Percentiles rank a stretch among this genome's conserved stretches.
Conservation (phyloP, 768 basidiomycete species). For the Psilocybe cubensis region DNA sequence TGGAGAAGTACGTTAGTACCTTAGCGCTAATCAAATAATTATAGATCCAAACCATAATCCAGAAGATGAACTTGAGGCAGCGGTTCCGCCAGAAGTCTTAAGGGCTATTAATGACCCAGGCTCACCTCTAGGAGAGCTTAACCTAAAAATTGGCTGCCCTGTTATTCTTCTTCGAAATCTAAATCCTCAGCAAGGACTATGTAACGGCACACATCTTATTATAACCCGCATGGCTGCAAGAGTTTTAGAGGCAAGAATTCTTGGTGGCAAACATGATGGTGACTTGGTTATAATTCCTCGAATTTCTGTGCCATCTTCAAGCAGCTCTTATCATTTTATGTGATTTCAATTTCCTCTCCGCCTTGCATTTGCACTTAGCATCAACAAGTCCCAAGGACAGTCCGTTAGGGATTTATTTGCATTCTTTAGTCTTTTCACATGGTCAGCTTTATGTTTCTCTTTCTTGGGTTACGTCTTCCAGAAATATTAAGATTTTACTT, state of each 20-base stretch:
- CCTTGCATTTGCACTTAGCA: conserved; percentile 46
- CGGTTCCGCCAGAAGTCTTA: conserved; percentile 36
- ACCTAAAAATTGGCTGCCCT: conserved; percentile 31
- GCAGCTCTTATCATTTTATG: conserved; percentile 21
- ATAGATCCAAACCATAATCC: conserved; percentile 19
- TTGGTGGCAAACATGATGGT: conserved; percentile 36
- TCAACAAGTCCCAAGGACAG: conserved; percentile 52
- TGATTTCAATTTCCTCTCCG: conserved; percentile 43
- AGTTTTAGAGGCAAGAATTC: conserved; percentile 33
- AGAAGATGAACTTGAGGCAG: conserved; percentile 16
- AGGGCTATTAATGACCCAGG: conserved; percentile 31
- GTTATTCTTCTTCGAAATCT: conserved; percentile 45
- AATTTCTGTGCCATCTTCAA: conserved; percentile 18
- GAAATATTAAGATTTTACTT: conserved; percentile 28
- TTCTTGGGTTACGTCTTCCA: conserved; percentile 34
- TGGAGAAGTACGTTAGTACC: conserved; percentile 24
- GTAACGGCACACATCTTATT: conserved; percentile 38
- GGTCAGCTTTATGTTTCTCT: conserved; percentile 50
- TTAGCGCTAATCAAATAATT: conserved; percentile 33
- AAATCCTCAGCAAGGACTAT: conserved; percentile 30
- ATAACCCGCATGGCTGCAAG: conserved; percentile 22
- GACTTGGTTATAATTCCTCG: conserved; percentile 37
- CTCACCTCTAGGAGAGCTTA: conserved; percentile 33
- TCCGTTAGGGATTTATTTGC: conserved; percentile 46
- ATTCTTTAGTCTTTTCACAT: conserved; percentile 40